Evolutionary conservation across 495 filamentous ascomycete genomes (phyloP).

Genomic region (Tuber melanosporum): DNA sequence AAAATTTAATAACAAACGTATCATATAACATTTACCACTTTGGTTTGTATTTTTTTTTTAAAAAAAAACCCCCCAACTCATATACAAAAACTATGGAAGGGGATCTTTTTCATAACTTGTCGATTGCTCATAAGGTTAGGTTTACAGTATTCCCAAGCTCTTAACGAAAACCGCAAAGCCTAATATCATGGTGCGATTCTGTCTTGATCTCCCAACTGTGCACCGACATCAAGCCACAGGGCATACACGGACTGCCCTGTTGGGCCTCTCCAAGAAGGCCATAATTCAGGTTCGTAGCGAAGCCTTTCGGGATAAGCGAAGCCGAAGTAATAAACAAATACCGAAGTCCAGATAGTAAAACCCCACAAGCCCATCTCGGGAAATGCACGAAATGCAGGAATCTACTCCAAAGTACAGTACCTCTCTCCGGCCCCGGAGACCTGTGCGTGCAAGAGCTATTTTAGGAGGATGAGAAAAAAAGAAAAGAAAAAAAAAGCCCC

Average conservation of each 20-base stretch:
- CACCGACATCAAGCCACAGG: neutral
- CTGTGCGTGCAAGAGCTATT: neutral
- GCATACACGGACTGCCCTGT: neutral
- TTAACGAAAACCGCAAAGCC: no score
- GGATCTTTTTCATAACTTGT: neutral
- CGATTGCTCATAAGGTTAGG: neutral
- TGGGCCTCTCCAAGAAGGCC: neutral
- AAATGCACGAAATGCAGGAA: neutral
- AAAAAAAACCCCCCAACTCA: neutral
- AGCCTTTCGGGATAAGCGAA: neutral
- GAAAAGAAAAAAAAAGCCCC: neutral
- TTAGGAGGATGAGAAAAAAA: neutral
- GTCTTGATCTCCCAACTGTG: neutral
- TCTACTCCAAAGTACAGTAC: no score
- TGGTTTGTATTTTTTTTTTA: no score
- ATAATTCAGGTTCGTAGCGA: neutral
- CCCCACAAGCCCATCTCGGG: neutral
- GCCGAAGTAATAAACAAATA: neutral
- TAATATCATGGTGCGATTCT: neutral
- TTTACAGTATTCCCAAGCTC: neutral
- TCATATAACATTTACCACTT: no score
- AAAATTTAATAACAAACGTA: no score
- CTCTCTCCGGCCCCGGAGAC: neutral
- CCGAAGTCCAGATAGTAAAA: neutral
- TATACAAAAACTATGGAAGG: neutral